Conservation (phyloP, 768 basidiomycete genomes). For the Tephrocybe sp. region DNA sequence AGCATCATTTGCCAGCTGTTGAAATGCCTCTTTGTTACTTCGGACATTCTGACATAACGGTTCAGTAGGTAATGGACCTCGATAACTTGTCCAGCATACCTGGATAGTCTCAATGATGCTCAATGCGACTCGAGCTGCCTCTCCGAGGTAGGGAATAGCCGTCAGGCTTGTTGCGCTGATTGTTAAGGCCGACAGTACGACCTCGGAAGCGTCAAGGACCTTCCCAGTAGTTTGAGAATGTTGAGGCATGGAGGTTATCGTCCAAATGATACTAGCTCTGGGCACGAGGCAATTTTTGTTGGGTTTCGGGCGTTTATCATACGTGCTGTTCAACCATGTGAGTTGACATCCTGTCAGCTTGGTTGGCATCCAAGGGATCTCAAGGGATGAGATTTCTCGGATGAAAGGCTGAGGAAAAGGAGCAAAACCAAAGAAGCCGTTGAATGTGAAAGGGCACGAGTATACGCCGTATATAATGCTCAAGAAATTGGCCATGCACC, state of each 20-base stretch:
- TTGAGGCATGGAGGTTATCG: not conserved
- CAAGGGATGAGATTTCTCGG: too few species aligned
- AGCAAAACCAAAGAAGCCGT: too few species aligned
- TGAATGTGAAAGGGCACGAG: too few species aligned
- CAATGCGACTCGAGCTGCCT: slow-evolving; percentile 3
- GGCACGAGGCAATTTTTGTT: too few species aligned
- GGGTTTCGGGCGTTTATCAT: too few species aligned
- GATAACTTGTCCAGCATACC: not conserved
- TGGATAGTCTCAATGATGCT: not conserved
- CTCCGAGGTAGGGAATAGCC: slow-evolving; percentile 3
- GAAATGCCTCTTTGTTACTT: not conserved
- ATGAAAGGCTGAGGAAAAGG: too few species aligned
- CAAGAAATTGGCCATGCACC: too few species aligned
- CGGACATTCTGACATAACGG: not conserved
- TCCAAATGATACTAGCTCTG: too few species aligned
- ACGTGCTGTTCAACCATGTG: too few species aligned
- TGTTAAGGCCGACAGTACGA: not conserved
- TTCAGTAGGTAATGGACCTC: not conserved
- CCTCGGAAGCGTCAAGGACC: not conserved
- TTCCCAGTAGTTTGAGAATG: not conserved
- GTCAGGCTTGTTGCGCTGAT: slow-evolving; percentile 7
- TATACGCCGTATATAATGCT: too few species aligned
- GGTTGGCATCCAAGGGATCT: too few species aligned
- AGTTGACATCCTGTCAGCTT: too few species aligned
- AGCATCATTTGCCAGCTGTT: not conserved